Conservation (phyloP, 1,284 basidiomycete species). For the Apiotrichum domesticum region DNA sequence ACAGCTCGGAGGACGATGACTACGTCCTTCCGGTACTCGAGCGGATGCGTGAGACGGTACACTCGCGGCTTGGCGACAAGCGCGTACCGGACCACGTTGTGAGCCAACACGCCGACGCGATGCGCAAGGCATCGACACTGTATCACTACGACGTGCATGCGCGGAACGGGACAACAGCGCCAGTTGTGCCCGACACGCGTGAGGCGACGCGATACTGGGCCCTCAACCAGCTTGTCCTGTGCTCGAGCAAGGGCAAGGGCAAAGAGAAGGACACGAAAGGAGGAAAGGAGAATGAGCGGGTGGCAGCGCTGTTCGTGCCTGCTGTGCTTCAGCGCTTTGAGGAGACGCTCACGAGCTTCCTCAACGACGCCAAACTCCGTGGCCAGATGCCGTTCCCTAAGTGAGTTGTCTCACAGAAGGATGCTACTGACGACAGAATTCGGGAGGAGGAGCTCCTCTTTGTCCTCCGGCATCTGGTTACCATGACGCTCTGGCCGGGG, state of each 20-base stretch:
- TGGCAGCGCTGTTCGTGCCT: constrained; percentile 10
- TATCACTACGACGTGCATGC: constrained; percentile 48
- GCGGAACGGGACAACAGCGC: constrained; percentile 29
- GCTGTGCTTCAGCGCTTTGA: constrained; percentile 67
- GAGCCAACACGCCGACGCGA: constrained; percentile 60
- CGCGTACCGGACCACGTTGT: constrained; percentile 70
- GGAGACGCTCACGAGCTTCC: constrained; percentile 61
- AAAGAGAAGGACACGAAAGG: background rate
- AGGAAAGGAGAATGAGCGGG: background rate
- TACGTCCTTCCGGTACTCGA: constrained; percentile 79
- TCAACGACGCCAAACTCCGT: constrained; percentile 73
- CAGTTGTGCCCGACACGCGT: constrained; percentile 54
- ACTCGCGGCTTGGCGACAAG: constrained; percentile 64
- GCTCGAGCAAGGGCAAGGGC: background rate
- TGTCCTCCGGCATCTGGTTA: constrained; percentile 65
- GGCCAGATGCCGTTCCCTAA: constrained; percentile 79
- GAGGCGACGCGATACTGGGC: constrained; percentile 93
- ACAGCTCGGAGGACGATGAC: constrained; percentile 68
- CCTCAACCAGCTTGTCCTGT: constrained; percentile 71
- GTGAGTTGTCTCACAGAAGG: constrained; percentile 45
- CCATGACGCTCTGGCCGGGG: constrained; percentile 63
- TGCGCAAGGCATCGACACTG: constrained; percentile 69
- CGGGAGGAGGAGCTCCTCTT: constrained; percentile 87
- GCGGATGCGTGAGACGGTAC: constrained; percentile 68
- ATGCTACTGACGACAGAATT: constrained; percentile 50